Evolutionary conservation across 2,329 filamentous ascomycete genomes (phyloP).

Genomic region (Neopestalotiopsis rosae): DNA sequence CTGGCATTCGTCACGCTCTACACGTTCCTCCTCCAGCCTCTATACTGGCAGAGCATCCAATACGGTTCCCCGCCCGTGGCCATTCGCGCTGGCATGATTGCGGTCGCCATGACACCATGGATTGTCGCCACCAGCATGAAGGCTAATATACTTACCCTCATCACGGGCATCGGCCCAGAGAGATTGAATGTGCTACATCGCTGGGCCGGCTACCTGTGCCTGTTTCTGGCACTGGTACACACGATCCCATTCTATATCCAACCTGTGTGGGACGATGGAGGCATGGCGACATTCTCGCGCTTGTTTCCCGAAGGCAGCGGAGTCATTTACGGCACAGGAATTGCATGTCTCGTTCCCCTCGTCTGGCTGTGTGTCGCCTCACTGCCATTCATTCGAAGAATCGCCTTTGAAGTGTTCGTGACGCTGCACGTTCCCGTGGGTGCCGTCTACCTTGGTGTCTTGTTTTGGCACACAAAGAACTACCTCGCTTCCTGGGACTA

Average conservation of each 20-base stretch:
- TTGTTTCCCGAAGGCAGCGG: slow-evolving; percentile 70
- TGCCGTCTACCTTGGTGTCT: slow-evolving; percentile 77
- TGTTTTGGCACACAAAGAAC: slow-evolving; percentile 97
- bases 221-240: slow-evolving; percentile 83
- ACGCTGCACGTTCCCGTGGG: slow-evolving; percentile 82
- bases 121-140: slow-evolving; percentile 91
- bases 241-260: slow-evolving; percentile 89
- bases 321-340: slow-evolving; percentile 83
- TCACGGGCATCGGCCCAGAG: slow-evolving; percentile 92
- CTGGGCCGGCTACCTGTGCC: slow-evolving; percentile 86
- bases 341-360: slow-evolving; percentile 81
- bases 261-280: slow-evolving; percentile 82
- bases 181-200: slow-evolving; percentile 91
- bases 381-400: slow-evolving; percentile 75
- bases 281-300: slow-evolving; percentile 70
- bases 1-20: slow-evolving; percentile 79
- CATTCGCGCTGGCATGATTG: slow-evolving; percentile 87
- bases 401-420: slow-evolving; percentile 87
- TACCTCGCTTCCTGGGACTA: slow-evolving; percentile 91
- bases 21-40: slow-evolving; percentile 83
- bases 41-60: slow-evolving; percentile 87
- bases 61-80: slow-evolving; percentile 89
- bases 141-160: slow-evolving; percentile 80
- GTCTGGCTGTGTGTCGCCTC: slow-evolving; percentile 86
- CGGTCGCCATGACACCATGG: slow-evolving; percentile 91